Evolutionary conservation across 371 early-diverging fungal genomes (phyloP).

Genomic region (Nematocida ironsii): DNA sequence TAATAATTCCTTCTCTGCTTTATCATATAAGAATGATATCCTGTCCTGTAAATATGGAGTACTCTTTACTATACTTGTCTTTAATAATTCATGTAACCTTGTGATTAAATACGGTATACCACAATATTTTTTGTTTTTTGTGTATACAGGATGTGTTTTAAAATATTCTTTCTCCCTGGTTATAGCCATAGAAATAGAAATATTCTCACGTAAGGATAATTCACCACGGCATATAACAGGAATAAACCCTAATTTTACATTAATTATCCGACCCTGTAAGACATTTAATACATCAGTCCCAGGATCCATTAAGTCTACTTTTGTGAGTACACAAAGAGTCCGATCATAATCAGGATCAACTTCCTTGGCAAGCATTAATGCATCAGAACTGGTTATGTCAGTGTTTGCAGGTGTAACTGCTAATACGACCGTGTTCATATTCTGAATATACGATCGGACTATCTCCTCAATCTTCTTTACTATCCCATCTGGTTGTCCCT

Average conservation of each 20-base stretch:
- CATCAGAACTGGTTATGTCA: slow-evolving; percentile 94
- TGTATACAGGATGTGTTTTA: slow-evolving; percentile 83
- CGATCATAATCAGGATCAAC: slow-evolving; percentile 85
- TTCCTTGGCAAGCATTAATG: slow-evolving; percentile 83
- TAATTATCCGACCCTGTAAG: slow-evolving; percentile 81
- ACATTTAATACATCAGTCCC: slow-evolving; percentile 88
- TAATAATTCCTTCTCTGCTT: slow-evolving; percentile 71
- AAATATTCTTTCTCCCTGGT: slow-evolving; percentile 84
- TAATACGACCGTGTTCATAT: slow-evolving; percentile 86
- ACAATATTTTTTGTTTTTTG: slow-evolving; percentile 87
- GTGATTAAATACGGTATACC: slow-evolving; percentile 92
- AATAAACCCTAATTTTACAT: slow-evolving; percentile 86
- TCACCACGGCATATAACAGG: slow-evolving; percentile 91
- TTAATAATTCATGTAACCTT: slow-evolving; percentile 82
- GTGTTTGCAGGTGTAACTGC: slow-evolving; percentile 95
- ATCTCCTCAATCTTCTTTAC: slow-evolving; percentile 85
- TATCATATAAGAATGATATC: slow-evolving; percentile 41
- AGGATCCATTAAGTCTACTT: slow-evolving; percentile 90
- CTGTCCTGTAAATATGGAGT: slow-evolving; percentile 64
- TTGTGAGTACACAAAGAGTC: slow-evolving; percentile 95
- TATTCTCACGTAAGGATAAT: slow-evolving; percentile 82
- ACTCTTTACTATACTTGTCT: slow-evolving; percentile 62
- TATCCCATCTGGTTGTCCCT: slow-evolving; percentile 83
- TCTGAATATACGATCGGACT: slow-evolving; percentile 82
- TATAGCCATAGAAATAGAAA: slow-evolving; percentile 79